Percentiles rank a stretch among this genome's conserved stretches.
Conservation (phyloP, 495 filamentous ascomycete species). For the Neurospora tetraspora region DNA sequence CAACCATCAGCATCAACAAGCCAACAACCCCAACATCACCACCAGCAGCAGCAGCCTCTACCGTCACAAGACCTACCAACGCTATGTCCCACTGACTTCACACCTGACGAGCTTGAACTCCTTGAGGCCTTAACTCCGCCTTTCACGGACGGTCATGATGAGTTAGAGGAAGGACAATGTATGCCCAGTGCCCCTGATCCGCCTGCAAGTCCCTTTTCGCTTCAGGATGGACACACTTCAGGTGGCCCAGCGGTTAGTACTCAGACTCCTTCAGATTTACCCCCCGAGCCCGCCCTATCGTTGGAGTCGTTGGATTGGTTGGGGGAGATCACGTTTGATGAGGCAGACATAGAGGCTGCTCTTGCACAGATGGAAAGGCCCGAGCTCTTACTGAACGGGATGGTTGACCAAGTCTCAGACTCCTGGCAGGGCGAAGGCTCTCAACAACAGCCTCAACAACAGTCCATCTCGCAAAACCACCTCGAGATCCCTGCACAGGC, state of each 20-base stretch:
- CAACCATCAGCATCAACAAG: neutral
- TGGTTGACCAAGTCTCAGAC: neutral
- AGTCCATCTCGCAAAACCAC: neutral
- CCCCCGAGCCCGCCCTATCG: neutral
- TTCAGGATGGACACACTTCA: constrained; percentile 21
- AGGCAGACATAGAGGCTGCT: neutral
- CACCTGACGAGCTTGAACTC: neutral
- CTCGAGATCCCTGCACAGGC: neutral
- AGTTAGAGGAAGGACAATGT: neutral
- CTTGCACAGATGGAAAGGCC: neutral
- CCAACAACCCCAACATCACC: neutral
- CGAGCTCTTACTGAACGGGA: neutral
- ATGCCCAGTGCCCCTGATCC: constrained; percentile 21
- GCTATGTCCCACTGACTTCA: neutral
- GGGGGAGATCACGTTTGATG: neutral
- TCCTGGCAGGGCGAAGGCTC: neutral
- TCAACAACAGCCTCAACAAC: neutral
- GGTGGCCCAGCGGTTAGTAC: constrained; percentile 21
- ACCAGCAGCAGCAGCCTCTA: neutral
- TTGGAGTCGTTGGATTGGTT: neutral
- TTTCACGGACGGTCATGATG: neutral
- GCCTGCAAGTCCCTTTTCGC: constrained; percentile 12
- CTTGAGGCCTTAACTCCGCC: constrained; percentile 1
- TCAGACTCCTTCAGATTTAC: constrained; percentile 5
- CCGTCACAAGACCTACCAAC: neutral